phyloP scores from a whole-genome alignment of 176 grass and related monocot species.

The Carex myosuroides region DNA sequence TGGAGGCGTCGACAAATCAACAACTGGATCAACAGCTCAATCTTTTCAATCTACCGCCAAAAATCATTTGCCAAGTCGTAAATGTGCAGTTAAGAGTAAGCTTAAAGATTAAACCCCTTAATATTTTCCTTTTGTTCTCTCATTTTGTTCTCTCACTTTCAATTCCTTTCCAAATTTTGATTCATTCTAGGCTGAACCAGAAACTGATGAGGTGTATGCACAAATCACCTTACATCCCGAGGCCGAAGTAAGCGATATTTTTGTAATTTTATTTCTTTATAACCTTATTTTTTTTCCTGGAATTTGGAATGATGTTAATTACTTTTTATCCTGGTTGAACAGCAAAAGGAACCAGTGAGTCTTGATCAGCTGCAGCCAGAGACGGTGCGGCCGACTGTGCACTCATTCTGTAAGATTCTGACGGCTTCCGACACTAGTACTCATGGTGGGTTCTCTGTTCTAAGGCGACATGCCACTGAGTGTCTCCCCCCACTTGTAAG shows the following conservation, averaged over 20 bases:
- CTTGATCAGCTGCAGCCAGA: constrained; percentile 33
- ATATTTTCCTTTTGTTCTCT: background rate
- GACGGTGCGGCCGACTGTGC: constrained; percentile 30
- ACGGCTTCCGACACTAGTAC: constrained; percentile 83
- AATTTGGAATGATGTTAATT: background rate
- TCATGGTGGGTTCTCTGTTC: constrained; percentile 80
- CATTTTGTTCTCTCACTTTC: background rate
- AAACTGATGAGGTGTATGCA: constrained; percentile 92
- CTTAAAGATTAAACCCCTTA: background rate
- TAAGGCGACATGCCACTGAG: constrained; percentile 69
- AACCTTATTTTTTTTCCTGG: background rate
- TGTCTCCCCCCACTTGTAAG: constrained; percentile 68
- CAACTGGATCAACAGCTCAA: constrained; percentile 36
- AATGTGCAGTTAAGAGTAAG: constrained; percentile 79
- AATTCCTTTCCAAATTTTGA: background rate
- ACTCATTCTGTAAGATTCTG: constrained; percentile 82
- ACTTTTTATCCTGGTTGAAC: constrained; percentile 4
- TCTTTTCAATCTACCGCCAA: constrained; percentile 69
- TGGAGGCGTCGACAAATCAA: constrained; percentile 55
- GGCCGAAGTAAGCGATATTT: constrained; percentile 40
- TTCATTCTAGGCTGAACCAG: constrained; percentile 59
- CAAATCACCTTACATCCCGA: constrained; percentile 84
- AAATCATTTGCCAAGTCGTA: constrained; percentile 88
- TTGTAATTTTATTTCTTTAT: background rate
- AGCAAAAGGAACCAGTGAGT: constrained; percentile 50